Evolutionary conservation across 345 rosid genomes (phyloP), one percentile per base, ranked within the genome.

Genomic region (Lepidium sativum): DNA sequence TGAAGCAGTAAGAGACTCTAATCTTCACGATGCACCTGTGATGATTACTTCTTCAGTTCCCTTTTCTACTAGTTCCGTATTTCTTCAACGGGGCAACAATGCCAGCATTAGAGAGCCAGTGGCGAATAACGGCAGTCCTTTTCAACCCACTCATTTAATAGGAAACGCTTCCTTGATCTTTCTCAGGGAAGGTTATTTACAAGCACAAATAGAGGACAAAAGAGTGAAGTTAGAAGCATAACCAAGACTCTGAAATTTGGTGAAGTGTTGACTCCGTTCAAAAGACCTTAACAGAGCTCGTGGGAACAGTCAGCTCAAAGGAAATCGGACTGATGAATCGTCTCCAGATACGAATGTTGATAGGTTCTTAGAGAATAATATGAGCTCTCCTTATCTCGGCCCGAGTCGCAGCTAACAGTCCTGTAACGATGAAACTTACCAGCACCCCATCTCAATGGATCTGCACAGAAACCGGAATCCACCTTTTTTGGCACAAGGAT

Each of bases 331-430:
- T 27, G 69, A 78, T 71, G 72, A 73, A 31, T 9, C 60, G 12
- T 83, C 78, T 10, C 69, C 77, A 60, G 94, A 71, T 23, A 60
- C 55, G 52, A 78, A 78, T 57, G 78, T 71, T 69, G 80, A 89
- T 75, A 82, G 88, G 35, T 84, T 79, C 66, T 29, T 17, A 68
- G 73, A 53, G 69, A 79, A 77, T 61, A 75, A 51, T 40, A 37
- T 72, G 18, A 80, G 73, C 64, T 73, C 82, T 58, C 75, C 74
- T 38, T 70, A 54, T 76, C 77, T 67, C 44, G 72, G 40, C 45
- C n/a, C 73, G 69, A 53, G 68, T 67, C 60, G 39, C 50, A 8
- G 68, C 80, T 44, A 77, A 80, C 60, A 64, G 20, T 53, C 80
- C 76, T 23, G 66, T 68, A 17, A 56, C 79, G 43, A 34, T 68